A percentile compares a stretch with the other conserved stretches of the same genome.
phyloP scores from a whole-genome alignment of 2,329 filamentous ascomycete species.

The Ustulina deusta region DNA sequence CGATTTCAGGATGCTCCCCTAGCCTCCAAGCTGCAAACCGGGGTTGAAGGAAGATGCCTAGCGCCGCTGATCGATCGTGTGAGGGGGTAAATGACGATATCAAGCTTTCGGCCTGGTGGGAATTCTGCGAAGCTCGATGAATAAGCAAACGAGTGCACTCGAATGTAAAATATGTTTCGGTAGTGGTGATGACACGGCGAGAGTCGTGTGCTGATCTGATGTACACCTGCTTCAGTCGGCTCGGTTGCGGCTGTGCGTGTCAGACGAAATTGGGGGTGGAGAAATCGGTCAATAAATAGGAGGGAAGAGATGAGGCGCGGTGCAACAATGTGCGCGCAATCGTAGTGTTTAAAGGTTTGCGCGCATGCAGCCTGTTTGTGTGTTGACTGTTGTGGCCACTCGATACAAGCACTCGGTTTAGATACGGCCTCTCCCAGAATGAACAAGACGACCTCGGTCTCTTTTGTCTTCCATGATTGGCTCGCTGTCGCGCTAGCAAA shows the following conservation, averaged over 20 bases:
- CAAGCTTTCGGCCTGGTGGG: neutral
- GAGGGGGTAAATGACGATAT: neutral
- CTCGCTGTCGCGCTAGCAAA: constrained; percentile 26
- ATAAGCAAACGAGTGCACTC: neutral
- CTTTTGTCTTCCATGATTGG: constrained; percentile 27
- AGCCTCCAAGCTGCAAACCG: constrained; percentile 15
- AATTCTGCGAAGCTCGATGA: constrained; percentile 1
- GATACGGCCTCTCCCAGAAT: neutral
- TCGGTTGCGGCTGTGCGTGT: neutral
- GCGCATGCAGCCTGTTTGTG: constrained; percentile 4
- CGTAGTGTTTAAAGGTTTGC: neutral
- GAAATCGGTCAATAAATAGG: neutral
- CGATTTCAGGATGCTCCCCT: constrained; percentile 10
- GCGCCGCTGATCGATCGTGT: constrained; percentile 31
- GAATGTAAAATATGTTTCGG: neutral
- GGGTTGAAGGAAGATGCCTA: neutral
- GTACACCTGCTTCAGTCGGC: neutral
- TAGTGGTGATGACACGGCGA: neutral
- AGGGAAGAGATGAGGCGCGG: neutral
- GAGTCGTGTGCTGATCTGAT: neutral
- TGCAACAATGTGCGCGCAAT: constrained; percentile 2
- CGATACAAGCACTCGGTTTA: neutral
- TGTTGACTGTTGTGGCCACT: constrained; percentile 13
- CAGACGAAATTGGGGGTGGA: neutral
- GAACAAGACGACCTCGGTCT: constrained; percentile 14